Percentiles rank a stretch among this genome's conserved stretches.
These are phyloP conservation scores for Mucor racemosus DNA, from an alignment of 371 early-diverging fungal species.

Conservation along the genomic window DNA sequence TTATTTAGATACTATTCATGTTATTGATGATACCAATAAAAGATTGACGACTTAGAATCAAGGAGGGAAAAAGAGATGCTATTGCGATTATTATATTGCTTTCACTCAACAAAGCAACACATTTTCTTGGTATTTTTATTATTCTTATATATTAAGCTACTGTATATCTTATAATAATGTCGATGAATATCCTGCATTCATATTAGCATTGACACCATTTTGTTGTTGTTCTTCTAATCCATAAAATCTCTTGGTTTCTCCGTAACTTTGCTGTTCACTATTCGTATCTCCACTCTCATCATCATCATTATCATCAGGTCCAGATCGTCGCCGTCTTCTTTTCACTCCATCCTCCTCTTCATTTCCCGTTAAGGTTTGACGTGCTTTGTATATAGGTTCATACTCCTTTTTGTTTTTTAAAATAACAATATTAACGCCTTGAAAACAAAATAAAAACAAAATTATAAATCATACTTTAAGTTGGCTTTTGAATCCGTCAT, in stretches of 20 bases:
- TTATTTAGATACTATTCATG: neutral
- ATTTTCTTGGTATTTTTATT: neutral
- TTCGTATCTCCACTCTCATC: conserved; percentile 35
- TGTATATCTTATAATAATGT: conserved; percentile 12
- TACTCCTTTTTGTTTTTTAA: conserved; percentile 62
- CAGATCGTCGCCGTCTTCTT: conserved; percentile 55
- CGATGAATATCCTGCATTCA: conserved; percentile 26
- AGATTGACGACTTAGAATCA: neutral
- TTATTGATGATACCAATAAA: neutral
- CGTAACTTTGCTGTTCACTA: neutral
- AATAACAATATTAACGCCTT: neutral
- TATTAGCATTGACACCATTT: conserved; percentile 16
- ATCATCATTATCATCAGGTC: conserved; percentile 55
- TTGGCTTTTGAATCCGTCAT: conserved; percentile 81
- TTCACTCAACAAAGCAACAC: neutral
- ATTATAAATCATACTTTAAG: conserved; percentile 59
- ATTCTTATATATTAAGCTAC: neutral
- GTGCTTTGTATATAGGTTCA: conserved; percentile 76
- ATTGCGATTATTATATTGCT: neutral
- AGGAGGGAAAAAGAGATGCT: neutral
- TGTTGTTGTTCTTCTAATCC: conserved; percentile 18
- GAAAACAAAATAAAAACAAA: neutral
- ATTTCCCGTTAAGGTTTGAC: conserved; percentile 29
- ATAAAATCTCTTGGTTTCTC: conserved; percentile 22
- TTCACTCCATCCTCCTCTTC: conserved; percentile 45